Evolutionary conservation across 495 filamentous ascomycete genomes (phyloP).

Genomic region (Penicillium manginii): DNA sequence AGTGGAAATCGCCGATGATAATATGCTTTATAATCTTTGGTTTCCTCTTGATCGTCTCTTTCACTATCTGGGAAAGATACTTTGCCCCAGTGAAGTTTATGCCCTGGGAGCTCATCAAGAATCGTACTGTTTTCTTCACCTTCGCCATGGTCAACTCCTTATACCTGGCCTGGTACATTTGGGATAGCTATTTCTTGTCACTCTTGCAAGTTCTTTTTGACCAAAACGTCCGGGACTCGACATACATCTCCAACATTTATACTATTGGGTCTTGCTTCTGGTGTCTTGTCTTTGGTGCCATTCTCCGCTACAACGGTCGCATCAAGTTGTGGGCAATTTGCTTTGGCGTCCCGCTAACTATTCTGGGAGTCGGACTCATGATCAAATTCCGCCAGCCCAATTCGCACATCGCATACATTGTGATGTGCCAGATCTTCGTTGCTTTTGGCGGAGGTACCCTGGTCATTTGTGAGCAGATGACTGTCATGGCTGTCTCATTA

Average conservation of each 20-base stretch:
- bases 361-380: slow-evolving; percentile 59
- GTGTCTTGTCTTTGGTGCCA: slow-evolving; percentile 49
- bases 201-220: slow-evolving; percentile 68
- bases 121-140: slow-evolving; percentile 61
- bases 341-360: slow-evolving; percentile 59
- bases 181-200: slow-evolving; percentile 56
- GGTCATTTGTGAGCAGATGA: slow-evolving; percentile 63
- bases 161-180: slow-evolving; percentile 51
- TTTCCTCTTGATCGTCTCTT: slow-evolving; percentile 49
- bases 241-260: slow-evolving; percentile 52
- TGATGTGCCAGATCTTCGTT: slow-evolving; percentile 74
- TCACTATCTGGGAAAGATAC: slow-evolving; percentile 57
- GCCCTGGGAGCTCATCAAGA: slow-evolving; percentile 54
- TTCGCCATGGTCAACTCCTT: slow-evolving; percentile 51
- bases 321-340: slow-evolving; percentile 50
- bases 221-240: slow-evolving; percentile 54
- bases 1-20: slow-evolving; percentile 50
- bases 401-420: slow-evolving; percentile 59
- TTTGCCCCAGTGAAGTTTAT: slow-evolving; percentile 57
- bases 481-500: slow-evolving; percentile 62
- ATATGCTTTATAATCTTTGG: slow-evolving; percentile 59
- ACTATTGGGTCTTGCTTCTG: slow-evolving; percentile 46
- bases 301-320: slow-evolving; percentile 54
- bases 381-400: slow-evolving; percentile 63
- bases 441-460: slow-evolving; percentile 59